Evolutionary conservation across 1,139 yeast genomes (phyloP), one percentile per base, ranked within the genome.

Genomic region (Lodderomyces oxycetoniae): DNA sequence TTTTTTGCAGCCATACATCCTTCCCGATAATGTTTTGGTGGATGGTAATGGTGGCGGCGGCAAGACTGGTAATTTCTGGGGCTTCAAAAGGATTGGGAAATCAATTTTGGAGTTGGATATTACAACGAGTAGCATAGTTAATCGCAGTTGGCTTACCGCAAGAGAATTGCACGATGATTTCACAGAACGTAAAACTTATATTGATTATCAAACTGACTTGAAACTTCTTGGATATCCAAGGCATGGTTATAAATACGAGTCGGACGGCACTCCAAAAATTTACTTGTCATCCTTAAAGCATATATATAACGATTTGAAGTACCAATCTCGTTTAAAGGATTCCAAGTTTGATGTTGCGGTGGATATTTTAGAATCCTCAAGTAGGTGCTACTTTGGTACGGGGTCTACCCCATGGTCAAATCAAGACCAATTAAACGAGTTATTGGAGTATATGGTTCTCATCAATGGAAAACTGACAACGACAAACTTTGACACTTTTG

Each of bases 31-130:
- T 35, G 56, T 67, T 0, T 45, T 61, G 4, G 30, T 37, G 20
- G 31, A 34, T 23, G 41, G 44, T 3, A n/a, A n/a, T n/a, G n/a
- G n/a, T n/a, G n/a, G n/a, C n/a, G n/a, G n/a, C n/a, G n/a, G n/a
- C n/a, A n/a, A n/a, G n/a, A 12, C 14, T 14, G 32, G 34, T 1
- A 41, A 52, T 0, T 45, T 43, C 2, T 42, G 35, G 2, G 70
- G 59, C 39, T 42, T 34, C 25, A 30, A 17, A 1, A 61, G 94
- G 39, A 70, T 76, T 32, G 82, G 89, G 0, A 62, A 75, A 38
- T 67, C 81, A 3, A 58, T 78, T 13, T 49, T 88, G 6, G 96
- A 88, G 52, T 49, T 86, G 6, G 96, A 88, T 52, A 59, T 80
- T 1, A 52, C 68, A 10, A 77, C 89, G 0, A 69, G 63, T 25